Base-by-base conservation (phyloP, 108 stramenopile species). In the Pseudonitzschia pungens region DNA sequence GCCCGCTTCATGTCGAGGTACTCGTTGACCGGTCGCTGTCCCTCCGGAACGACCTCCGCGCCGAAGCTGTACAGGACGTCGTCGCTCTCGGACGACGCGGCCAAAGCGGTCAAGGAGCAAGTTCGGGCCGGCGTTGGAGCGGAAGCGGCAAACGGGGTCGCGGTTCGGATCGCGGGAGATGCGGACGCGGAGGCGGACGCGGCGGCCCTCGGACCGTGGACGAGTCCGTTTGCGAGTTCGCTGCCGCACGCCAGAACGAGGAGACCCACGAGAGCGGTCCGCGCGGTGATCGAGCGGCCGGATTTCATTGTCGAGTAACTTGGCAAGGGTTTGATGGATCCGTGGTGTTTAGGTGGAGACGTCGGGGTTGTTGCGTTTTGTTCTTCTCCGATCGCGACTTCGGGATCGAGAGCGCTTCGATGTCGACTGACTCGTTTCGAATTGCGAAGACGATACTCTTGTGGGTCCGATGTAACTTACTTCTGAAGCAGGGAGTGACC, bases 21-120 rank as follows among this genome's bases (percentile, higher is more conserved):
- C 73, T 94, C 92, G 69, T 94, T 94, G 27, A 90, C 86, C 8
- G 92, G 92, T 28, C 92, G 81, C 71, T 89, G 88, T 7, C 77
- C 77, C 26, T 87, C 77, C 12, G 92, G 92, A 26, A 94, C 92
- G 24, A 82, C 87, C 71, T 94, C 92, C 15, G 92, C 81, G 53
- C 92, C 92, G 71, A 94, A 94, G 60, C 87, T 85, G 36, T 62
- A 62, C n/a, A 62, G n/a, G n/a, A 40, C 18, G 31, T 62, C 36
- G 33, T 62, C 60, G 36, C 32, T 33, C 4, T 33, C 32, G 14
- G 29, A 33, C 7, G 60, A 62, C 16, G 60, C 14, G 20, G 60
- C 32, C 2, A 62, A 20, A 3, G 60, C 60, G 32, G 60, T 48
- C 45, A 10, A 2, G 45, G 14, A 48, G 18, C n/a, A n/a, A n/a